phyloP scores from a whole-genome alignment of 441 rosid genomes.

The Erodium texanum region DNA sequence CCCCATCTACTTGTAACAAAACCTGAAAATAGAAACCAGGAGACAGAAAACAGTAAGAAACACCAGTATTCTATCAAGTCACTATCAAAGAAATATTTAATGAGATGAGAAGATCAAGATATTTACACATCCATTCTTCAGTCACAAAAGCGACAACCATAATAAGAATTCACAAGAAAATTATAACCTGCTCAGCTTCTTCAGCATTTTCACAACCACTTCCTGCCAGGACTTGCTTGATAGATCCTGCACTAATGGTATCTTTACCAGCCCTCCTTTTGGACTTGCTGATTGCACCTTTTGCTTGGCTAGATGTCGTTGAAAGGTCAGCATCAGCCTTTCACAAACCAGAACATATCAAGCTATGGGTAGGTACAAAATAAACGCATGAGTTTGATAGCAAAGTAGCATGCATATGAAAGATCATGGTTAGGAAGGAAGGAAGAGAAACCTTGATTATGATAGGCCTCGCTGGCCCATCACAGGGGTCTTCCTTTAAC shows the following conservation, averaged over 20 bases:
- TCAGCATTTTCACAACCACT: constrained; percentile 54
- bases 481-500: constrained; percentile 55
- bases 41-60: constrained; percentile 11
- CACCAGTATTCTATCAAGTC: not conserved
- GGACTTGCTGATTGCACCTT: constrained; percentile 40
- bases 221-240: constrained; percentile 75
- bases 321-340: constrained; percentile 91
- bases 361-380: constrained; percentile 24
- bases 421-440: not conserved
- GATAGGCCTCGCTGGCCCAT: constrained; percentile 64
- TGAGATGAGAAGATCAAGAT: constrained; percentile 1
- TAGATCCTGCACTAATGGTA: constrained; percentile 33
- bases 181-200: constrained; percentile 62
- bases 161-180: not conserved
- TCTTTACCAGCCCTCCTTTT: constrained; percentile 27
- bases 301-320: constrained; percentile 52
- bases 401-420: constrained; percentile 1
- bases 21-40: constrained; percentile 35
- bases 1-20: constrained; percentile 63
- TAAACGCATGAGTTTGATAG: constrained; percentile 12
- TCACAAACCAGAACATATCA: constrained; percentile 48
- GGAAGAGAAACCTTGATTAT: constrained; percentile 49
- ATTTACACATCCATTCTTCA: not conserved
- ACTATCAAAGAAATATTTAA: not conserved
- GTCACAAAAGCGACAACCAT: constrained; percentile 7